Conservation (phyloP, 257 asterid species). For the Apocynum venetum region DNA sequence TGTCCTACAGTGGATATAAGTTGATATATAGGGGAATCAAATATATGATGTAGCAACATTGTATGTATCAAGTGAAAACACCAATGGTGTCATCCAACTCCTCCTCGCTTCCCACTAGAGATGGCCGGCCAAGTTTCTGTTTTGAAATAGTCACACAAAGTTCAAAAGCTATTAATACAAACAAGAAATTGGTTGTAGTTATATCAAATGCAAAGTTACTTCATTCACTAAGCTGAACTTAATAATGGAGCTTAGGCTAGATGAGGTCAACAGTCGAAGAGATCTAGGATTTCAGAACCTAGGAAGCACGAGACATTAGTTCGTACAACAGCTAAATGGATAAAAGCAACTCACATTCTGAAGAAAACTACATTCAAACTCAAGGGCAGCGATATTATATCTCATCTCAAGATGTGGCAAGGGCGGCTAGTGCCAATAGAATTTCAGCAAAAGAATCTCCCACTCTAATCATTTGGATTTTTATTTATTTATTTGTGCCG, state of each 20-base stretch:
- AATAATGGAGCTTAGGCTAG: background rate
- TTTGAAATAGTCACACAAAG: background rate
- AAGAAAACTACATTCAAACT: background rate
- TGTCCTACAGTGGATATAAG: background rate
- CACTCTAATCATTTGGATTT: background rate
- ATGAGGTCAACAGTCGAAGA: background rate
- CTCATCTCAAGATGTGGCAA: background rate
- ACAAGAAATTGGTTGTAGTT: background rate
- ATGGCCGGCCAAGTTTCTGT: constrained; percentile 51
- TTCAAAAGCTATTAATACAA: background rate
- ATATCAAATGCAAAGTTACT: background rate
- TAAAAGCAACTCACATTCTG: background rate
- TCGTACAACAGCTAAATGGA: background rate
- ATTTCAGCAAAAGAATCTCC: background rate
- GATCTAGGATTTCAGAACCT: background rate
- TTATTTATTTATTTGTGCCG: too few species aligned
- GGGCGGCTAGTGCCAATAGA: background rate
- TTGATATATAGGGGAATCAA: background rate
- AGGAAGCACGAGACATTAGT: background rate
- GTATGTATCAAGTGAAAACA: constrained; percentile 1
- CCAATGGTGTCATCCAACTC: constrained; percentile 20
- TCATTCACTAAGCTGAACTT: background rate
- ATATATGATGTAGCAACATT: background rate
- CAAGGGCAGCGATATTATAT: background rate
- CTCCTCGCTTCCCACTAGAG: constrained; percentile 24